Percentiles rank a stretch among this genome's conserved stretches.
phyloP scores from a whole-genome alignment of 306 rosid genomes.

The Medicago ruthenica region DNA sequence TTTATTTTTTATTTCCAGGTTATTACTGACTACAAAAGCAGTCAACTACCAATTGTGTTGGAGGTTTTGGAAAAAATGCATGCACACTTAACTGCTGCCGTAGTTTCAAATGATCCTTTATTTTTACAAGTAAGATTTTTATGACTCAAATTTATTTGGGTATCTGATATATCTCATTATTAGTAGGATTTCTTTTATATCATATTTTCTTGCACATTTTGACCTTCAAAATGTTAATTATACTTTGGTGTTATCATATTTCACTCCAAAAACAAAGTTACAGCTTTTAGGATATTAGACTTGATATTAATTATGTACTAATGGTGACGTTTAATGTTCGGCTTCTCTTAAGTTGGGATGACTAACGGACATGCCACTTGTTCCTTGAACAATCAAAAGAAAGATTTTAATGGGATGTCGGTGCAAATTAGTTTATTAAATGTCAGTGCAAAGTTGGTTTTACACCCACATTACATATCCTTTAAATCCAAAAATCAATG shows the following conservation, averaged over 20 bases:
- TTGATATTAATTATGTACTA: too few relatives aligned
- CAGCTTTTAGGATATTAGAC: not conserved
- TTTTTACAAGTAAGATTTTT: constrained; percentile 75
- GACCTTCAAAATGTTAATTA: constrained; percentile 14
- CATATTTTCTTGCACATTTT: constrained; percentile 2
- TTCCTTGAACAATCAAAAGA: not conserved
- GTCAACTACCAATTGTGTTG: constrained; percentile 77
- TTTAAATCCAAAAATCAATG: too few relatives aligned
- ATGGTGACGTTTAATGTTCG: constrained; percentile 4
- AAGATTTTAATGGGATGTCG: not conserved
- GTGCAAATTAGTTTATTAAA: too few relatives aligned
- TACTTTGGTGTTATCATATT: constrained; percentile 20
- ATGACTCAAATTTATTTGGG: constrained; percentile 19
- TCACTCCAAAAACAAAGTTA: not conserved
- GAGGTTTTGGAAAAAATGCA: constrained; percentile 89
- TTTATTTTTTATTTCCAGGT: constrained; percentile 51
- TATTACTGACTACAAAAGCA: constrained; percentile 71
- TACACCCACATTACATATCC: too few relatives aligned
- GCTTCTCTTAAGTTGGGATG: constrained; percentile 12
- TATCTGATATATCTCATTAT: constrained; percentile 1
- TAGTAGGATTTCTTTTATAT: not conserved
- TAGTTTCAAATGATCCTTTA: constrained; percentile 83
- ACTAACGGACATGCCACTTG: not conserved
- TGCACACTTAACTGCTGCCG: constrained; percentile 92
- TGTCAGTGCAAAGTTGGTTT: too few relatives aligned